A percentile compares a stretch with the other conserved stretches of the same genome.
These are phyloP conservation scores for Trichosporon coremiiforme DNA, from an alignment of 1,284 basidiomycete species.

Conservation along the genomic window DNA sequence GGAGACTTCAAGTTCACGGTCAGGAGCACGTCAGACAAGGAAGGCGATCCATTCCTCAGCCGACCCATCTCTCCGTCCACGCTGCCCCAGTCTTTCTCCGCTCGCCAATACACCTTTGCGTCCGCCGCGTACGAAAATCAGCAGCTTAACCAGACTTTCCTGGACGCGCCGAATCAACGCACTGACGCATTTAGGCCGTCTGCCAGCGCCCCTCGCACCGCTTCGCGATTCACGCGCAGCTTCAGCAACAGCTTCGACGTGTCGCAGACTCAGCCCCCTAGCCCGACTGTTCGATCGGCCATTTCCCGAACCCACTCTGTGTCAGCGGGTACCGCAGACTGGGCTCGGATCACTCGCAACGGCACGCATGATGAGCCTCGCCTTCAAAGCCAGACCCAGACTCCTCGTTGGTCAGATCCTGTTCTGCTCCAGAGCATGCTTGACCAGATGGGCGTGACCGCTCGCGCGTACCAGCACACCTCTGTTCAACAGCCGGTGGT, in stretches of 20 bases:
- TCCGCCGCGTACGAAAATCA: slow-evolving; percentile 30
- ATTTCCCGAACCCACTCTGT: slow-evolving; percentile 1
- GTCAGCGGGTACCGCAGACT: slow-evolving; percentile 7
- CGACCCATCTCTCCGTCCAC: slow-evolving; percentile 22
- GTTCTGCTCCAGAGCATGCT: slow-evolving; percentile 37
- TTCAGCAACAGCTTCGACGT: neutral
- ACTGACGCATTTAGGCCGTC: neutral
- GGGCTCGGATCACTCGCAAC: neutral
- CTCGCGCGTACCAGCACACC: slow-evolving; percentile 36
- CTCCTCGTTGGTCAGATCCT: slow-evolving; percentile 14
- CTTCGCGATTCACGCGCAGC: neutral
- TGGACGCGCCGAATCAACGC: neutral
- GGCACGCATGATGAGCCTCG: neutral
- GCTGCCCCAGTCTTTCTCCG: neutral
- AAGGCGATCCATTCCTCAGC: slow-evolving; percentile 27
- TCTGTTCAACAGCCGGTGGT: slow-evolving; percentile 5
- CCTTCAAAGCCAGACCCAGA: neutral
- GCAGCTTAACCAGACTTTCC: neutral
- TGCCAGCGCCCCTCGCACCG: neutral
- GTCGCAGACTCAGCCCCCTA: neutral
- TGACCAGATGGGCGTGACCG: slow-evolving; percentile 38
- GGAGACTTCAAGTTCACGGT: slow-evolving; percentile 29
- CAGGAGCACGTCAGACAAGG: slow-evolving; percentile 12
- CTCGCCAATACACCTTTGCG: neutral
- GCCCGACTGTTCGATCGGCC: neutral